Base-by-base conservation (phyloP, 108 stramenopile species). In the Asterionellopsis glacialis region DNA sequence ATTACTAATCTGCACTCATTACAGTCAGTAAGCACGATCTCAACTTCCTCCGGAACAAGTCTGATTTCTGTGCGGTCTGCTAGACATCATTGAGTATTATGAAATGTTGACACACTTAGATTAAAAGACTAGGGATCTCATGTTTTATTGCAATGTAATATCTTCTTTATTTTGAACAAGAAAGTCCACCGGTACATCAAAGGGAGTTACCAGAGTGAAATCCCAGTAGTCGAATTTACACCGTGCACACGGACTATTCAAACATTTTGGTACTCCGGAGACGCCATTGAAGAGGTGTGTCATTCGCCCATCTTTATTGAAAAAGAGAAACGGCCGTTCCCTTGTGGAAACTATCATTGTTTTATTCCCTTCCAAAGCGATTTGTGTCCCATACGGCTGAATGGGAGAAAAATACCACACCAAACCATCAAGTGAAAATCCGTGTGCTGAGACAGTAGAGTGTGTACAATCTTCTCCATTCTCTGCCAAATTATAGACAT, bases 191-290 rank as follows among this genome's bases (percentile, higher is more conserved):
- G 33, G 33, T 33, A 33, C 33, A 33, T 33, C 33, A 7, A 59
- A 41, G 14, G 57, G 39, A n/a, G 22, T 4, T 14, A 59, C 45
- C 5, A 59, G 45, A 43, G 57, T 59, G 19, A 45, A 59, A 33
- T 59, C 57, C 57, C 44, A 43, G 40, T 43, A 28, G 21, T 59
- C 19, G 14, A 33, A 59, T 22, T 59, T 59, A 33, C 57, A 59
- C 19, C 41, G 1, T 23, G 38, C 57, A 59, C 57, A 59, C 23
- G 27, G 27, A 21, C 27, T 47, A 14, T n/a, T 23, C 7, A 9
- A 19, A 41, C 57, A 59, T 15, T 42, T 59, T 18, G 57, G 57
- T 5, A 23, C 28, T 21, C 44, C 57, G 38, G 27, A 59, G 14
- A 41, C 57, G 3, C 25, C 27, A 22, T 59, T 23, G 38, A 59